These are phyloP conservation scores for Pleurozium schreberi DNA, from an alignment of 225 moss, liverwort and hornwort genomes.

Conservation along the genomic window DNA sequence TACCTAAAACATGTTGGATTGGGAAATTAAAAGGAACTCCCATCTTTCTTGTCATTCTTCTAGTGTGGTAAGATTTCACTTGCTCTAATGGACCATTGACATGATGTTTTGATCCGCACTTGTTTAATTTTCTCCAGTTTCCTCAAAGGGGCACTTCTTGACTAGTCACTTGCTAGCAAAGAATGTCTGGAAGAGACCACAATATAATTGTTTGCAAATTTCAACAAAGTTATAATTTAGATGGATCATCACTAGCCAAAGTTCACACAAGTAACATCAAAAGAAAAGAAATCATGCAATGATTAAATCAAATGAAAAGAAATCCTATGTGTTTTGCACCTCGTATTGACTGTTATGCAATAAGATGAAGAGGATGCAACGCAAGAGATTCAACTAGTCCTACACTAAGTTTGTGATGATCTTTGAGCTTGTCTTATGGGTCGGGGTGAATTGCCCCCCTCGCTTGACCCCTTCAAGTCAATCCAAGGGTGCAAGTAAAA, in stretches of 20 bases:
- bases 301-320: too few species aligned
- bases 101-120: background rate
- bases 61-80: background rate
- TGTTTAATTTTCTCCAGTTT: background rate
- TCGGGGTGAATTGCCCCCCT: too few species aligned
- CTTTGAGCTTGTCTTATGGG: too few species aligned
- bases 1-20: background rate
- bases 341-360: too few species aligned
- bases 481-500: too few species aligned
- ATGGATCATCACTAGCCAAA: background rate
- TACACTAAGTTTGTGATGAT: background rate
- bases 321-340: background rate
- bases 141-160: background rate
- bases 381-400: too few species aligned
- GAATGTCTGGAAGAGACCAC: too few species aligned
- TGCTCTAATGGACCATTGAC: background rate
- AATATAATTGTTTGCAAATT: background rate
- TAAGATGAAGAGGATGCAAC: too few species aligned
- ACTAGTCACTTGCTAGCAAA: background rate
- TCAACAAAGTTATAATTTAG: too few species aligned
- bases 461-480: too few species aligned
- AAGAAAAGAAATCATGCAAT: too few species aligned
- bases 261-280: background rate
- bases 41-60: background rate
- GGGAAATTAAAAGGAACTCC: too few species aligned